Evolutionary conservation across 352 stramenopile genomes (phyloP).

Genomic region (Globisporangium iwayamae): DNA sequence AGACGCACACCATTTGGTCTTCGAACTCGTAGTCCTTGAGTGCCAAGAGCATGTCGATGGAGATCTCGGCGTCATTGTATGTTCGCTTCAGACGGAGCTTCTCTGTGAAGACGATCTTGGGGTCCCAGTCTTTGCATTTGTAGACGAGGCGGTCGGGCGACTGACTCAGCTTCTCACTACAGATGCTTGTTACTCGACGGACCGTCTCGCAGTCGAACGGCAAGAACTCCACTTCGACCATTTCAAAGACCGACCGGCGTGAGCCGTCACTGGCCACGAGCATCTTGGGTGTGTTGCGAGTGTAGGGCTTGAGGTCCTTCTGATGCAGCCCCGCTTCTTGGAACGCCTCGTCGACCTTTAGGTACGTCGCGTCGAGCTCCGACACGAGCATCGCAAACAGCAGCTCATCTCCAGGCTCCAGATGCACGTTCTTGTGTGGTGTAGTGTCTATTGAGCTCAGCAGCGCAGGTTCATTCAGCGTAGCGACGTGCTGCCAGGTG

Average conservation of each 20-base stretch:
- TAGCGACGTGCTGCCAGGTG: conserved; percentile 1
- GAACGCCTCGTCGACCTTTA: conserved; percentile 4
- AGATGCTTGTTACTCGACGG: not conserved
- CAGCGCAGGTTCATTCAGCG: not conserved
- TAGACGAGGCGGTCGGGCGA: not conserved
- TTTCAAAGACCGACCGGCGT: not conserved
- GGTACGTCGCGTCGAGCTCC: conserved; percentile 15
- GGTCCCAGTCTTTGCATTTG: not conserved
- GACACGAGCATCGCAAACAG: conserved; percentile 14
- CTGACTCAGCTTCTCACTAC: not conserved
- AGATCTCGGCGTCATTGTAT: not conserved
- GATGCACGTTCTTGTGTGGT: conserved; percentile 4
- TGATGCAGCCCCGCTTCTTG: not conserved
- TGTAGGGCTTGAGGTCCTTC: not conserved
- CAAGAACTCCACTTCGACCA: conserved; percentile 4
- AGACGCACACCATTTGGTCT: conserved; percentile 1
- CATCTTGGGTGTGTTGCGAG: not conserved
- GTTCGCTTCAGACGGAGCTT: conserved; percentile 3
- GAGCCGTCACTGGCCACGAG: not conserved
- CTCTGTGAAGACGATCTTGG: not conserved
- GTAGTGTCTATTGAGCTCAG: not conserved
- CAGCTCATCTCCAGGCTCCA: conserved; percentile 8
- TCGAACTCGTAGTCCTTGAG: conserved; percentile 2
- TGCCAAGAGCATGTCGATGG: not conserved
- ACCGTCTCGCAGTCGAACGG: not conserved